A percentile compares a stretch with the other conserved stretches of the same genome.
Evolutionary conservation across 2,329 filamentous ascomycete species (phyloP).

Genomic region (Claviceps lovelessii): DNA sequence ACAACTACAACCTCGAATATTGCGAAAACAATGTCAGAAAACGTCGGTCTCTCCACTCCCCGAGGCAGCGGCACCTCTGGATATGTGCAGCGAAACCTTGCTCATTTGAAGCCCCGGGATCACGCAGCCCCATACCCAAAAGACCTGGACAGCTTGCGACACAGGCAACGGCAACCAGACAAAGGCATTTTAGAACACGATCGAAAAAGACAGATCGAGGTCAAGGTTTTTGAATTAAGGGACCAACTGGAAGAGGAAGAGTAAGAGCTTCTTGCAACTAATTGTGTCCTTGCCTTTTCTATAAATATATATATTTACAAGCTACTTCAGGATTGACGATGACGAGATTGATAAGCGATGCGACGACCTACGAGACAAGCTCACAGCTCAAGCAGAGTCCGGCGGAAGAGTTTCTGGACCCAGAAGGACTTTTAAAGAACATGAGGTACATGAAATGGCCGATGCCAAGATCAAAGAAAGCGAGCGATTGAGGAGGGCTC

Average conservation of each 20-base stretch:
- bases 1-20: neutral
- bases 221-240: conserved; percentile 80
- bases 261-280: conserved; percentile 23
- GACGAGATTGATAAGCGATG: conserved; percentile 69
- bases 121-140: conserved; percentile 62
- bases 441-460: conserved; percentile 92
- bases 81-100: conserved; percentile 92
- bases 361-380: conserved; percentile 27
- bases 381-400: conserved; percentile 24
- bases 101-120: conserved; percentile 75
- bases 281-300: neutral
- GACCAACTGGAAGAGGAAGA: conserved; percentile 87
- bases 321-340: conserved; percentile 50
- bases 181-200: conserved; percentile 90
- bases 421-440: conserved; percentile 58
- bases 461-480: conserved; percentile 94
- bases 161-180: conserved; percentile 73
- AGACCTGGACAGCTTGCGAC: conserved; percentile 53
- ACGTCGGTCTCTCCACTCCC: conserved; percentile 89
- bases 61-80: conserved; percentile 92
- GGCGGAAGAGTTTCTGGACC: conserved; percentile 19
- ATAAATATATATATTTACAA: conserved; percentile 6
- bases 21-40: conserved; percentile 68
- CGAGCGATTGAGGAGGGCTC: conserved; percentile 68
- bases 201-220: conserved; percentile 76